phyloP scores from a whole-genome alignment of 73 alveolate genomes.

The Paramecium sonneborni region DNA sequence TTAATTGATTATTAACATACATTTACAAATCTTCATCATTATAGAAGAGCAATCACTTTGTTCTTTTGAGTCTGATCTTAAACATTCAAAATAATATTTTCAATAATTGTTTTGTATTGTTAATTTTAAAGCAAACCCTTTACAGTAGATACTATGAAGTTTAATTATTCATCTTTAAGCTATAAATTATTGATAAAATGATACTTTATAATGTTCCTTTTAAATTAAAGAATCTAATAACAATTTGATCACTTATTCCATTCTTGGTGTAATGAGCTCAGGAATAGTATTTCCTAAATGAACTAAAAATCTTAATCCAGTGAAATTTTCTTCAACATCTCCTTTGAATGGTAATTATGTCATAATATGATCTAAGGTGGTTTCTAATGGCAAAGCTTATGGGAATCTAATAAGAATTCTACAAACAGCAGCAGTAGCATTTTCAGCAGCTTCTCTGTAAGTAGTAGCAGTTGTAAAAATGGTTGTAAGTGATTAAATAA shows the following conservation, averaged over 20 bases:
- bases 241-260: constrained; percentile 39
- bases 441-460: constrained; percentile 52
- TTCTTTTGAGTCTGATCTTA: neutral
- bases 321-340: constrained; percentile 62
- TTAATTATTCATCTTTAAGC: constrained; percentile 31
- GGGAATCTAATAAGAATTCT: constrained; percentile 68
- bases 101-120: neutral
- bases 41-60: constrained; percentile 1
- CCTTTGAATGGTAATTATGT: constrained; percentile 37
- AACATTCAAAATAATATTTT: neutral
- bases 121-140: neutral
- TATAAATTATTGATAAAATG: neutral
- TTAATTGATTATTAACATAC: constrained; percentile 7
- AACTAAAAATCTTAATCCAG: constrained; percentile 55
- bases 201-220: constrained; percentile 27
- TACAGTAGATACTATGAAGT: neutral
- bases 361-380: constrained; percentile 49
- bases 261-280: constrained; percentile 52
- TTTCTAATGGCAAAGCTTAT: constrained; percentile 54
- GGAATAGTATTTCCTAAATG: constrained; percentile 55
- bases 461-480: neutral
- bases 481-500: neutral
- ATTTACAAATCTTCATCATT: neutral
- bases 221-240: constrained; percentile 48
- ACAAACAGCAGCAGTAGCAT: constrained; percentile 68